Conservation (phyloP, 495 filamentous ascomycete genomes). For the Talaromyces proteolyticus region DNA sequence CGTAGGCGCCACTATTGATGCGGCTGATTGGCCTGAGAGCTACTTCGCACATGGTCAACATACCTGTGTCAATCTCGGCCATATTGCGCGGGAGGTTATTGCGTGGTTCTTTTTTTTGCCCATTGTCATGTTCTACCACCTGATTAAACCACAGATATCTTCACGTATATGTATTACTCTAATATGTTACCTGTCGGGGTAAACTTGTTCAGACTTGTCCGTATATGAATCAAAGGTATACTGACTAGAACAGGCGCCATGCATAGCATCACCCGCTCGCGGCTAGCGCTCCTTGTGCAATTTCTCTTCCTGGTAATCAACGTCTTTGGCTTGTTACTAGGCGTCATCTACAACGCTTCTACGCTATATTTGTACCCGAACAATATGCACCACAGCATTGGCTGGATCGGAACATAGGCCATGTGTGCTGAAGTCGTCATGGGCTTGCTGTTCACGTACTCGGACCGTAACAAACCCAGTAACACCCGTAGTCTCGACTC, state of each 20-base stretch:
- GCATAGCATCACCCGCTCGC: constrained; percentile 75
- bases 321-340: constrained; percentile 62
- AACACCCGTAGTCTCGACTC: not conserved
- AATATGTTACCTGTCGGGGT: no score
- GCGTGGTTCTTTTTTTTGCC: constrained; percentile 83
- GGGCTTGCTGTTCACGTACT: constrained; percentile 52
- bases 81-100: constrained; percentile 78
- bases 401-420: constrained; percentile 77
- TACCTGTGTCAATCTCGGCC: constrained; percentile 60
- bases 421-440: constrained; percentile 62
- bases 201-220: no score
- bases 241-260: constrained; percentile 82
- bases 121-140: constrained; percentile 49
- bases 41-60: constrained; percentile 73
- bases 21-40: no score
- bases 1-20: no score
- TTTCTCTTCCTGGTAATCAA: constrained; percentile 70
- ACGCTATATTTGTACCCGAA: constrained; percentile 85
- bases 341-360: constrained; percentile 69
- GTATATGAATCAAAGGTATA: no score
- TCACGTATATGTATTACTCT: no score
- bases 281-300: constrained; percentile 65
- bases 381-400: constrained; percentile 82
- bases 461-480: constrained; percentile 34
- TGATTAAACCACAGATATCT: not conserved